Evolutionary conservation across 352 stramenopile species (phyloP).

Genomic region (Phytophthora podocarpi): DNA sequence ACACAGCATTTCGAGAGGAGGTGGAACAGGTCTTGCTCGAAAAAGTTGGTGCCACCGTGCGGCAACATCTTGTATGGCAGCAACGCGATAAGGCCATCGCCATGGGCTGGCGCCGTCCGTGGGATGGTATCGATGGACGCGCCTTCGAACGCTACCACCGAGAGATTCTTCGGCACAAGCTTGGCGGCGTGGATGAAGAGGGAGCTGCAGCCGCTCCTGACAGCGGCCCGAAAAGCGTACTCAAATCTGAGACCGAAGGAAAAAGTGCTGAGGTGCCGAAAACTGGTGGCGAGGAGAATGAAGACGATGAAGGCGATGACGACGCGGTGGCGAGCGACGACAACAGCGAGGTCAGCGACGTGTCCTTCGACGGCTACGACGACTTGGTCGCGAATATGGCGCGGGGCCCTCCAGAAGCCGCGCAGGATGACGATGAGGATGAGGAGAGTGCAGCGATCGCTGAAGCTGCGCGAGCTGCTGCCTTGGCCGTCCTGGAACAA

Average conservation of each 20-base stretch:
- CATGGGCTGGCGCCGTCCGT: constrained; percentile 62
- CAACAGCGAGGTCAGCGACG: constrained; percentile 82
- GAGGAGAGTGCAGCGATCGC: constrained; percentile 15
- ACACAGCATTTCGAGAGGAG: constrained; percentile 62
- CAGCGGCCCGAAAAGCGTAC: constrained; percentile 7
- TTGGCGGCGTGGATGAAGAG: constrained; percentile 23
- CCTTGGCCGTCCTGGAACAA: constrained; percentile 41
- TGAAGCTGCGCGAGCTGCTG: constrained; percentile 26
- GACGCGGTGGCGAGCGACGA: constrained; percentile 38
- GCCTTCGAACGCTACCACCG: constrained; percentile 71
- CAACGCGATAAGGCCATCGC: constrained; percentile 68
- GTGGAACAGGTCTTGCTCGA: constrained; percentile 62
- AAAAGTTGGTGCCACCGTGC: constrained; percentile 54
- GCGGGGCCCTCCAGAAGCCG: constrained; percentile 9
- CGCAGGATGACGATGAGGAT: constrained; percentile 38
- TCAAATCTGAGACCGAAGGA: not conserved
- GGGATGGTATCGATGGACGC: constrained; percentile 61
- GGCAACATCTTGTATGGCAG: constrained; percentile 57
- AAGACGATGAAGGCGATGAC: constrained; percentile 7
- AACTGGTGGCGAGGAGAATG: constrained; percentile 20
- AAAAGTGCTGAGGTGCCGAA: constrained; percentile 27
- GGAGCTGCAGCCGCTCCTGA: constrained; percentile 14
- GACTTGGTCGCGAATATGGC: constrained; percentile 50
- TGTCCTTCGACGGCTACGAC: constrained; percentile 69
- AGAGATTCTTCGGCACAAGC: constrained; percentile 46